phyloP scores from a whole-genome alignment of 2,329 filamentous ascomycete genomes.

The Diaporthe helianthi region DNA sequence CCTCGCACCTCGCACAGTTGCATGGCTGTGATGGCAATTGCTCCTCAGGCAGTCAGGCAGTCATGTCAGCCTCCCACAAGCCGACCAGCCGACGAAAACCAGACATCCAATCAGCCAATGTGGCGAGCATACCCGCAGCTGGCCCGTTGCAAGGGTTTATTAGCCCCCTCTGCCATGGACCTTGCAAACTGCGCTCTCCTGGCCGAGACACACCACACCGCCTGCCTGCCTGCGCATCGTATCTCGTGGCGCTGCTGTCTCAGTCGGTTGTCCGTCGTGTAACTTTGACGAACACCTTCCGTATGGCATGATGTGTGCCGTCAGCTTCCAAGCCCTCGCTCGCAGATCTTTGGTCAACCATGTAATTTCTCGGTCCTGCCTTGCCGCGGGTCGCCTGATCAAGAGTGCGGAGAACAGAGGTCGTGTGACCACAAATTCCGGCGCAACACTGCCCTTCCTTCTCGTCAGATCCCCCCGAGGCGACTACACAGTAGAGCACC shows the following conservation, averaged over 20 bases:
- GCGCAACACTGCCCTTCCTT: slow-evolving; percentile 15
- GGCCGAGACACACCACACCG: slow-evolving; percentile 4
- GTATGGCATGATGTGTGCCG: neutral
- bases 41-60: too few relatives aligned
- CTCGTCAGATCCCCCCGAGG: neutral
- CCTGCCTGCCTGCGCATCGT: neutral
- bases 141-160: neutral
- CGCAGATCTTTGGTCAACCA: slow-evolving; percentile 12
- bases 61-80: neutral
- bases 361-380: neutral
- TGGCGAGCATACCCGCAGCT: neutral
- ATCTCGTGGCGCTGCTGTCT: slow-evolving; percentile 20
- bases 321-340: slow-evolving; percentile 3
- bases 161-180: neutral
- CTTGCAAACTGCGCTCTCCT: neutral
- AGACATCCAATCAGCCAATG: neutral
- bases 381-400: slow-evolving; percentile 33
- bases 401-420: slow-evolving; percentile 28
- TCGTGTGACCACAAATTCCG: slow-evolving; percentile 33
- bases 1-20: too few relatives aligned
- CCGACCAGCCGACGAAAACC: neutral
- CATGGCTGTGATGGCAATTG: too few relatives aligned
- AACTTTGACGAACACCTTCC: neutral
- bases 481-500: neutral
- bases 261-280: neutral